phyloP scores from a whole-genome alignment of 352 stramenopile species.

The Globisporangium parvum region DNA sequence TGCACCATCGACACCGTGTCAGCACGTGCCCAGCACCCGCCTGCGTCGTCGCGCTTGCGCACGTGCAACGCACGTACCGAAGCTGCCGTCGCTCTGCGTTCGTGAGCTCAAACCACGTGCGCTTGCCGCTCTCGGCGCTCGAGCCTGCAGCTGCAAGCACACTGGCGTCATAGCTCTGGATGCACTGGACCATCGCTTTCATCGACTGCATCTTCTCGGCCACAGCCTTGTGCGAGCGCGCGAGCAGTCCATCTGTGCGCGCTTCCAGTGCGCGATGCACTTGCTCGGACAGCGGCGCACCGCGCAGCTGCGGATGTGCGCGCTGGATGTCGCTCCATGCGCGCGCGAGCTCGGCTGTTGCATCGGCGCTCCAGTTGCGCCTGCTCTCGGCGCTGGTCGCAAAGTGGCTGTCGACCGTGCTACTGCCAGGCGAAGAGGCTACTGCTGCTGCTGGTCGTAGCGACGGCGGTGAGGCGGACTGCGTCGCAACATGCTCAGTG shows the following conservation, averaged over 20 bases:
- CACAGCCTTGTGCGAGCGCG: slow-evolving; percentile 28
- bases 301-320: no score
- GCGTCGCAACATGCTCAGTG: no score
- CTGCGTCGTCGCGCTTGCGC: no score
- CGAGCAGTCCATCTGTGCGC: no score
- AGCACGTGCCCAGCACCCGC: no score
- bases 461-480: background rate
- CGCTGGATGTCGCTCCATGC: no score
- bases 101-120: slow-evolving; percentile 48
- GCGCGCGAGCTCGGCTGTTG: no score
- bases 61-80: slow-evolving; percentile 13
- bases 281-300: no score
- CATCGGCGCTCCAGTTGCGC: slow-evolving; percentile 7
- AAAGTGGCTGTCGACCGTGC: background rate
- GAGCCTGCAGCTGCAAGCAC: background rate
- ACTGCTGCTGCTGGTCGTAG: background rate
- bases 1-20: background rate
- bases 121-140: slow-evolving; percentile 10
- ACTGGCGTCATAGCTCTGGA: slow-evolving; percentile 35
- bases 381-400: background rate
- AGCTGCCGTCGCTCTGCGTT: slow-evolving; percentile 45
- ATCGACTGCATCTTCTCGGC: slow-evolving; percentile 78
- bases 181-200: slow-evolving; percentile 69
- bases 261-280: no score
- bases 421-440: background rate